These are phyloP conservation scores for Gamarada debralockiae DNA, from an alignment of 495 filamentous ascomycete species.

Conservation along the genomic window DNA sequence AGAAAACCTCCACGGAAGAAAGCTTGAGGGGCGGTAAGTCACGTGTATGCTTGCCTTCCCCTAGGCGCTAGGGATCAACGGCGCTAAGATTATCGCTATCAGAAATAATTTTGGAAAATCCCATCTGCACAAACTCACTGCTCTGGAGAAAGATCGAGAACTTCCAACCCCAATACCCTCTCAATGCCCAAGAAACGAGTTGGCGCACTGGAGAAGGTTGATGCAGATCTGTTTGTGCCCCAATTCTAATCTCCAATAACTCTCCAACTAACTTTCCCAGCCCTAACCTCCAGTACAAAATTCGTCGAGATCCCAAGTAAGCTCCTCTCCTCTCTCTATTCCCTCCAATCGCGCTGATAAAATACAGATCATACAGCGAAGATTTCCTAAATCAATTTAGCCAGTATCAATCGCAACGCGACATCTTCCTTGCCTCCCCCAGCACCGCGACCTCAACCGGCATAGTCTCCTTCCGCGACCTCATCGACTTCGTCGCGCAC, in stretches of 20 bases:
- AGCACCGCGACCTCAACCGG: constrained; percentile 70
- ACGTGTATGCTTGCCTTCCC: too few species aligned
- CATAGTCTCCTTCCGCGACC: constrained; percentile 73
- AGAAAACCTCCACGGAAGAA: too few species aligned
- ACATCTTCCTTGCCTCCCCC: constrained; percentile 84
- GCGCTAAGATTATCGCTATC: constrained; percentile 5
- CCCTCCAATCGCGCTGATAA: not conserved
- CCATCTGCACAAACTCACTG: not conserved
- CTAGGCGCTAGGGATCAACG: too few species aligned
- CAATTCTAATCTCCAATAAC: constrained; percentile 4
- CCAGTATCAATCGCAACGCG: constrained; percentile 85
- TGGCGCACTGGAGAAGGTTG: constrained; percentile 89
- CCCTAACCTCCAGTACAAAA: constrained; percentile 84
- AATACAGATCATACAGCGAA: constrained; percentile 67
- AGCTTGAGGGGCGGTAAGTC: too few species aligned
- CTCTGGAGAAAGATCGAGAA: not conserved
- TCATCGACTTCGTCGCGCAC: constrained; percentile 87
- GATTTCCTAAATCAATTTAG: constrained; percentile 87
- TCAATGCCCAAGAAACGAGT: constrained; percentile 82
- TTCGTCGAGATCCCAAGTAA: constrained; percentile 75
- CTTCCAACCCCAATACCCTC: not conserved
- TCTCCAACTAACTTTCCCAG: constrained; percentile 36
- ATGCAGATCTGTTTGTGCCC: constrained; percentile 69
- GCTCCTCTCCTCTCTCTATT: constrained; percentile 14
- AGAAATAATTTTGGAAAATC: not conserved